Evolutionary conservation across 371 early-diverging fungal genomes (phyloP), one percentile per base, ranked within the genome.

Genomic region (Apophysomyces variabilis): DNA sequence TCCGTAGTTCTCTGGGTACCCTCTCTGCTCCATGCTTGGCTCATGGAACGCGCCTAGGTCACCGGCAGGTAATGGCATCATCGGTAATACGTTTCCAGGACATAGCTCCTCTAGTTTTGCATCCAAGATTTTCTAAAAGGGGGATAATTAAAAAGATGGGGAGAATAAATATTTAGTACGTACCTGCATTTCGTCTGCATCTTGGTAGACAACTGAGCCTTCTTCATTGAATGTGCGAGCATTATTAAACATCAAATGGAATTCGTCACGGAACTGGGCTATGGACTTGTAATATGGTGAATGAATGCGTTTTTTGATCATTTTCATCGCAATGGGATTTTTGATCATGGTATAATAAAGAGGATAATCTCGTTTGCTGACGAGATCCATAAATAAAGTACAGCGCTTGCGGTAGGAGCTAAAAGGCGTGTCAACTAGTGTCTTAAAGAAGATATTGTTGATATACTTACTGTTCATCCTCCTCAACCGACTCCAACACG

Each of bases 271-370:
- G 68, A 91, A 89, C 41, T 86, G 78, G 2, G 67, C 69, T 4
- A 87, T 67, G 4, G 75, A 66, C 64, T 79, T 79, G 73, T 89
- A 91, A 68, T 77, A 75, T 5, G 74, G 65, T 1, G 82, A 80
- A 18, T 85, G 76, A 39, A 91, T 86, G 39, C 86, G 76, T 64
- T 81, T 83, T 67, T 87, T 85, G 72, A 92, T 89, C 64, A 87
- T 80, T 36, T 84, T 83, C 86, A 93, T 83, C 11, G 92, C 86
- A 46, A 97, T 95, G 6, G 96, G 97, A n/a, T 83, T 82, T 50
- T 83, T 78, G 71, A 97, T 97, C 72, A 93, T 79, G 60, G 84
- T 75, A 74, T 96, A 96, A 72, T 96, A 96, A 57, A 90, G 83
- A 0, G 97, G 95, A 66, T 94, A 95, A 44, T 88, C 85, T 58